Percentiles rank a stretch among this genome's conserved stretches.
These are phyloP conservation scores for Zizania latifolia DNA, from an alignment of 176 grass and related monocot genomes.

Conservation along the genomic window DNA sequence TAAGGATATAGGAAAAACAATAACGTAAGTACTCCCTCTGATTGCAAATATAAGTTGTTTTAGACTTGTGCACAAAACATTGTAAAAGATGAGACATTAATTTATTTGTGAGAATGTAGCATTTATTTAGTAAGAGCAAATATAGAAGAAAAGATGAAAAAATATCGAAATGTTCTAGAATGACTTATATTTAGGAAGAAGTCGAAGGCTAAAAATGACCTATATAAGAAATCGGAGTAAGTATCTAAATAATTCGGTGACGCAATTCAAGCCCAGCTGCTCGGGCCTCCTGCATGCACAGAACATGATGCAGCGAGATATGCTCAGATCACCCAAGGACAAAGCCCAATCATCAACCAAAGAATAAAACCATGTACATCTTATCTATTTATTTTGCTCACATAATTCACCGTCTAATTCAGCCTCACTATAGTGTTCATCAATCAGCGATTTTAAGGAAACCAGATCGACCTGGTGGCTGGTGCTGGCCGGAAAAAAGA, in stretches of 20 bases:
- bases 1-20: background rate
- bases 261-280: background rate
- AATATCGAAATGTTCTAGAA: no score
- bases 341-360: background rate
- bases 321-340: background rate
- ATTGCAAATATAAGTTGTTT: no score
- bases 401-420: background rate
- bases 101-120: no score
- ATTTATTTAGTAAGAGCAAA: no score
- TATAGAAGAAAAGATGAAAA: no score
- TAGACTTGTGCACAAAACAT: no score
- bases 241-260: background rate
- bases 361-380: background rate
- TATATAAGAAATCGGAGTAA: no score
- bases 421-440: no score
- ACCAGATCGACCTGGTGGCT: background rate
- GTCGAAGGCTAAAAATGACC: no score
- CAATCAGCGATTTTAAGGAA: background rate
- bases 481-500: background rate
- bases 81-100: no score
- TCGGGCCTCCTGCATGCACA: background rate
- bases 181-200: no score
- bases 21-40: no score
- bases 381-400: background rate
- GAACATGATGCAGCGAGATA: background rate